These are phyloP conservation scores for Colletotrichum godetiae DNA, from an alignment of 2,329 filamentous ascomycete species.

Conservation along the genomic window DNA sequence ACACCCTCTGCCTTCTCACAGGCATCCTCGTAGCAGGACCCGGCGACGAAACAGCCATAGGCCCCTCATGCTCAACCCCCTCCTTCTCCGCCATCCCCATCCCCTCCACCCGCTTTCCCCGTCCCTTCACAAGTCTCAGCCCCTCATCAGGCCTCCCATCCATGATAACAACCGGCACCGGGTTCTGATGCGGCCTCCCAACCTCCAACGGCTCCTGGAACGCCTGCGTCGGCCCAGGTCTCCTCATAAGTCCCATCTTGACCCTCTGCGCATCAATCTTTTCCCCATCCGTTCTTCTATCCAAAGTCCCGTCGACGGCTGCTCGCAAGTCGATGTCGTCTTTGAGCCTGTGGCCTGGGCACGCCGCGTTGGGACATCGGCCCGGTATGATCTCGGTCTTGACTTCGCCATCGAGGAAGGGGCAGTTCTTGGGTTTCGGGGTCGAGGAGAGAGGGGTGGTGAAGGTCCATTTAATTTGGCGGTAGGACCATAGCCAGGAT, in stretches of 20 bases:
- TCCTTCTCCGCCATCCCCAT: neutral
- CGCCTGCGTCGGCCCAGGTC: neutral
- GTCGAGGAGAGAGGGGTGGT: slow-evolving; percentile 15
- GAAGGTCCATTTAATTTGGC: slow-evolving; percentile 25
- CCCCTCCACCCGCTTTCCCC: neutral
- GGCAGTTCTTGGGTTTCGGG: slow-evolving; percentile 28
- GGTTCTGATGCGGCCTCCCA: slow-evolving; percentile 28
- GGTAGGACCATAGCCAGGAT: slow-evolving; percentile 19
- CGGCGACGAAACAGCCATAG: neutral
- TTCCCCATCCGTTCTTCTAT: slow-evolving; percentile 89
- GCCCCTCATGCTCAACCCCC: neutral
- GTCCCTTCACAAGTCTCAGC: neutral
- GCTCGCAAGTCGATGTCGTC: neutral
- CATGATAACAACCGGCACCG: slow-evolving; percentile 8
- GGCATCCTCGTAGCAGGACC: neutral
- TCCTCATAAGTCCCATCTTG: slow-evolving; percentile 22
- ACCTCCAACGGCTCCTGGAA: slow-evolving; percentile 28
- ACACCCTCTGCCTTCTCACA: slow-evolving; percentile 3
- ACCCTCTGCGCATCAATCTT: slow-evolving; percentile 76
- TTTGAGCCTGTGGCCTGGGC: slow-evolving; percentile 14
- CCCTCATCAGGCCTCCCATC: slow-evolving; percentile 12
- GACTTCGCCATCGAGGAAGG: slow-evolving; percentile 22
- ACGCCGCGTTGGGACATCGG: slow-evolving; percentile 24
- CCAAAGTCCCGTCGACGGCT: slow-evolving; percentile 63
- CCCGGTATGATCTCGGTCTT: slow-evolving; percentile 28